phyloP scores from a whole-genome alignment of 345 rosid genomes.

The Reutealis trisperma region DNA sequence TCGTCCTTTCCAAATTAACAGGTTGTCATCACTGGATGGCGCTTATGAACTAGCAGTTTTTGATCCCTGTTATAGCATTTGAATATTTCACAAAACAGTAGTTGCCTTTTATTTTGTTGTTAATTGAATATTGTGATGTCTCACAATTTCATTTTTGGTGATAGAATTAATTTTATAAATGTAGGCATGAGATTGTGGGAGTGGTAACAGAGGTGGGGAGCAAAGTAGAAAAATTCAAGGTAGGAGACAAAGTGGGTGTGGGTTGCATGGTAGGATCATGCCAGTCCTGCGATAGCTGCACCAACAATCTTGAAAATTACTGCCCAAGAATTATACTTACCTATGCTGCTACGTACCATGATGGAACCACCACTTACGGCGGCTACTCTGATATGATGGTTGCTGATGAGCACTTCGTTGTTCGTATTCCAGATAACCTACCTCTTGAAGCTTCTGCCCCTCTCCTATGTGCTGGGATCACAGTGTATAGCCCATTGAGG shows the following conservation, averaged over 20 bases:
- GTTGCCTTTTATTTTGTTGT: too few species aligned
- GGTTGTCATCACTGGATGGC: too few species aligned
- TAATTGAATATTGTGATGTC: too few species aligned
- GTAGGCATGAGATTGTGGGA: constrained; percentile 14
- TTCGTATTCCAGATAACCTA: constrained; percentile 18
- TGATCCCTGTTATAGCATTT: too few species aligned
- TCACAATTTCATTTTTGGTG: too few species aligned
- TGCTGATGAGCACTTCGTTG: constrained; percentile 12
- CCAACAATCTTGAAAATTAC: constrained; percentile 11
- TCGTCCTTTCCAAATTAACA: too few species aligned
- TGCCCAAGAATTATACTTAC: constrained; percentile 1
- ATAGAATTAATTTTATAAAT: not conserved
- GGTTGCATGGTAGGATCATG: constrained; percentile 11
- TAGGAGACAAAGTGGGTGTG: constrained; percentile 19
- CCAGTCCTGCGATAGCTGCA: constrained; percentile 8
- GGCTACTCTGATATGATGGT: constrained; percentile 43
- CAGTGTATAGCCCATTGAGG: constrained; percentile 20
- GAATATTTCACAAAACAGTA: too few species aligned
- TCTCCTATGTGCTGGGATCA: constrained; percentile 23
- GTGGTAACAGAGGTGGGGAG: constrained; percentile 13
- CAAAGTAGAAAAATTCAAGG: constrained; percentile 12
- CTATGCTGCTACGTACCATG: constrained; percentile 7
- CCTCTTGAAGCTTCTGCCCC: constrained; percentile 22
- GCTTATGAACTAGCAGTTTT: too few species aligned
- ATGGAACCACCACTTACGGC: constrained; percentile 55